Percentiles rank a stretch among this genome's conserved stretches.
Evolutionary conservation across 1,284 basidiomycete species (phyloP).

Genomic region (Sporisorium exsertum): DNA sequence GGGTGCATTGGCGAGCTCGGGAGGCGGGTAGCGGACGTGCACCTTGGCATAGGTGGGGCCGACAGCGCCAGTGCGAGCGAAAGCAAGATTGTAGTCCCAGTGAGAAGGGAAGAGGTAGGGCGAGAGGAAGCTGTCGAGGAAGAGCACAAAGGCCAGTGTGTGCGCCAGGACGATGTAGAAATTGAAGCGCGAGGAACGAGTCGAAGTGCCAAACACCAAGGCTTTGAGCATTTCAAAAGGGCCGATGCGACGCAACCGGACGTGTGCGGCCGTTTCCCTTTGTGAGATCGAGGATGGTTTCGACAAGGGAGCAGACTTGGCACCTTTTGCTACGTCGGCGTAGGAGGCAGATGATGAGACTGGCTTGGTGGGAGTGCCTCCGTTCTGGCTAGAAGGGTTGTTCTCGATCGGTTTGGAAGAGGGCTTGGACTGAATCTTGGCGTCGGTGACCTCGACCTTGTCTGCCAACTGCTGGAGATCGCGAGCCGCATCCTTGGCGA

Average conservation of each 20-base stretch:
- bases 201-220: slow-evolving; percentile 55
- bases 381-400: slow-evolving; percentile 28
- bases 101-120: slow-evolving; percentile 68
- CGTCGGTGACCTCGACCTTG: slow-evolving; percentile 38
- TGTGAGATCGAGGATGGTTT: not conserved
- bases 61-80: slow-evolving; percentile 63
- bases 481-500: slow-evolving; percentile 26
- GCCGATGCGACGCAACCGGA: slow-evolving; percentile 16
- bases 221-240: slow-evolving; percentile 42
- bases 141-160: slow-evolving; percentile 57
- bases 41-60: slow-evolving; percentile 59
- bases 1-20: slow-evolving; percentile 44
- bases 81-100: slow-evolving; percentile 62
- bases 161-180: slow-evolving; percentile 53
- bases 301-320: slow-evolving; percentile 11
- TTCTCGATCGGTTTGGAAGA: slow-evolving; percentile 36
- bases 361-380: slow-evolving; percentile 7
- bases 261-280: not conserved
- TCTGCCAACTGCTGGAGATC: slow-evolving; percentile 51
- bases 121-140: slow-evolving; percentile 63
- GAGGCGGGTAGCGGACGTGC: slow-evolving; percentile 65
- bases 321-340: slow-evolving; percentile 37
- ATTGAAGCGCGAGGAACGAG: slow-evolving; percentile 51
- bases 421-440: slow-evolving; percentile 37
- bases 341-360: slow-evolving; percentile 24